Evolutionary conservation across 225 moss, liverwort and hornwort genomes (phyloP), one percentile per base, ranked within the genome.

Genomic region (Bryoerythrophyllum caledonicum): DNA sequence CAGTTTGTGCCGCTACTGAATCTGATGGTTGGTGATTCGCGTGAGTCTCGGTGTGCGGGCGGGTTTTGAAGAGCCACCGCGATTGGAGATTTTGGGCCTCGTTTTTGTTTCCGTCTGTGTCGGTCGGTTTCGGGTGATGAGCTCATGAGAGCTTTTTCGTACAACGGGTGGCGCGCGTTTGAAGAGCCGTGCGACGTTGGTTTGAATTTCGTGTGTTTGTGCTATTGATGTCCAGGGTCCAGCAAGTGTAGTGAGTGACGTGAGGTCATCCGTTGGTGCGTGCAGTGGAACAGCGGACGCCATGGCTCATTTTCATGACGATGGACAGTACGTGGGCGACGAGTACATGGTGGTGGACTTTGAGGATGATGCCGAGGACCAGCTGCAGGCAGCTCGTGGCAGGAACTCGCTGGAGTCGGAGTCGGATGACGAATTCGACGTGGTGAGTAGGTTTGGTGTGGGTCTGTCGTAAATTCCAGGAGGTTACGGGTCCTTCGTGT

Each of bases 281-380:
- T 72, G 78, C 81, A 85, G 75, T 46, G 43, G 66, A 68, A 52
- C 23, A 78, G 67, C 19, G 44, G 80, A 72, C 68, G 70, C 65
- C 46, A 88, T 88, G 88, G 88, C 88, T 60, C 82, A 85, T 61
- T 66, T 85, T 70, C 85, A 85, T 75, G 87, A 87, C 62, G 87
- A 87, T n/a, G 87, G 79, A 35, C 78, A 81, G 69, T 84, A 62
- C 49, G 78, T 64, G 66, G 85, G 65, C 48, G 88, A 93, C 75
- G 95, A 91, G 63, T 90, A 91, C 83, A 91, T 93, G 93, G 86
- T 85, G 57, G 94, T 90, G 53, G 94, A 91, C 71, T 90, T 91
- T 48, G 93, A 91, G 43, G 93, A 91, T 40, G 95, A 88, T 70
- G 88, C 85, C 25, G 93, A 93, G 23, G 93, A 95, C 74, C 80